Base-by-base conservation (phyloP, 257 asterid genomes). In the Lycium ferocissimum region DNA sequence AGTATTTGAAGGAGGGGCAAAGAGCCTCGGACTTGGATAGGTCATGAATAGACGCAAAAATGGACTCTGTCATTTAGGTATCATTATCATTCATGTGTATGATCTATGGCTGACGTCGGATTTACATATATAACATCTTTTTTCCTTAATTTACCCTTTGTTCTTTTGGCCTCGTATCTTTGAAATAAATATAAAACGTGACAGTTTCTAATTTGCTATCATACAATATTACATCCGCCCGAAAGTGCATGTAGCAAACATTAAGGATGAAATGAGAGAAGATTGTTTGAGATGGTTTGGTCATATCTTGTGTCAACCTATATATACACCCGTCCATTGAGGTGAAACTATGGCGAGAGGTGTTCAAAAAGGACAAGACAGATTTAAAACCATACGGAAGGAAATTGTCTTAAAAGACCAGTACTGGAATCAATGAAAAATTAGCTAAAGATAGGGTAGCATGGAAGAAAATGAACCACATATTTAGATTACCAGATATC, bases 21-120 rank as follows among this genome's bases (percentile, higher is more conserved):
- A 9, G 76, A 69, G 22, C 6, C 51, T 69, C 1, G 26, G 51
- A 69, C 37, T 69, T 37, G 81, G 22, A 22, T 51, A 22, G 45
- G 20, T 33, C 43, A 49, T 14, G 45, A 22, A 22, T 43, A 76
- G 82, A 8, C 49, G 82, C 65, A 53, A 53, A 53, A 53, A 53
- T 78, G 45, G 65, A 51, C 65, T 78, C 14, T 78, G 63, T 26
- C 81, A 22, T 78, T 15, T 49, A 49, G n/a, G 2, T 26, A 51
- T 51, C 26, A 14, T 22, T 51, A 20, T 51, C 2, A 15, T 14
- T 38, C 20, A 75, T 75, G 13, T 75, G 62, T 49, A 75, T 75
- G 81, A 49, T 76, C 14, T 26, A 75, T 75, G 81, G 12, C 43
- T 75, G 81, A 75, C 81, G 43, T 75, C 13, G 0, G 61, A 75